Percentiles rank a stretch among this genome's conserved stretches.
phyloP scores from a whole-genome alignment of 306 rosid genomes.

The Cyclanthera cordifolia region DNA sequence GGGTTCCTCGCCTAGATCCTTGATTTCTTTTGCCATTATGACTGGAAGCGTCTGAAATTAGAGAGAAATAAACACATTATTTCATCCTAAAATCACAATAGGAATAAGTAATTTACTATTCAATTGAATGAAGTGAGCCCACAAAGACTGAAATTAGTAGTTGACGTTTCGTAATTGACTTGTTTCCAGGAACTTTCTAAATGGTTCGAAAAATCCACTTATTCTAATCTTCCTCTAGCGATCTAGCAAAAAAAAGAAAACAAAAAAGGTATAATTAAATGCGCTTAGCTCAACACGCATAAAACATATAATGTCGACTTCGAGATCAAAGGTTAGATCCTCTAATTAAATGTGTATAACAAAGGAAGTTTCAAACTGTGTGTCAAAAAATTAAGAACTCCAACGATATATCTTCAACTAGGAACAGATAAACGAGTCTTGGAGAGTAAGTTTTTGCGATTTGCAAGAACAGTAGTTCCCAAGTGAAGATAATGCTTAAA shows the following conservation, averaged over 20 bases:
- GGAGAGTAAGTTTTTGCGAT: neutral
- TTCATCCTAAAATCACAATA: conserved; percentile 10
- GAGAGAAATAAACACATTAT: conserved; percentile 17
- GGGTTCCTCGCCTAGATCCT: conserved; percentile 28
- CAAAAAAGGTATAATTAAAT: neutral
- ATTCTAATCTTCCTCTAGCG: neutral
- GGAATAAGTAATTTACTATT: neutral
- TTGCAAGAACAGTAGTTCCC: neutral
- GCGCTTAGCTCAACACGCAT: too few relatives aligned
- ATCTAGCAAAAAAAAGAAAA: neutral
- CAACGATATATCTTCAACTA: neutral
- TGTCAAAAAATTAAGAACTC: neutral
- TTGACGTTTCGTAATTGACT: neutral
- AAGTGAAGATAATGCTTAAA: neutral
- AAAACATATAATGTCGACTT: too few relatives aligned
- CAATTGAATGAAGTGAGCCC: neutral
- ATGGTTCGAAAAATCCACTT: neutral
- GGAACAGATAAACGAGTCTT: neutral
- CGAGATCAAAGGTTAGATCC: too few relatives aligned
- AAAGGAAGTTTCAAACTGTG: neutral
- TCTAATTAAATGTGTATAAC: neutral
- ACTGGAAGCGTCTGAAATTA: conserved; percentile 38
- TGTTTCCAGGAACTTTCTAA: neutral
- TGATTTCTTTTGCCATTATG: conserved; percentile 33
- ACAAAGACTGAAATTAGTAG: neutral